Percentiles rank a stretch among this genome's conserved stretches.
Conservation (phyloP, 192 early-diverging fungal species). For the Entophlyctis luteolus region DNA sequence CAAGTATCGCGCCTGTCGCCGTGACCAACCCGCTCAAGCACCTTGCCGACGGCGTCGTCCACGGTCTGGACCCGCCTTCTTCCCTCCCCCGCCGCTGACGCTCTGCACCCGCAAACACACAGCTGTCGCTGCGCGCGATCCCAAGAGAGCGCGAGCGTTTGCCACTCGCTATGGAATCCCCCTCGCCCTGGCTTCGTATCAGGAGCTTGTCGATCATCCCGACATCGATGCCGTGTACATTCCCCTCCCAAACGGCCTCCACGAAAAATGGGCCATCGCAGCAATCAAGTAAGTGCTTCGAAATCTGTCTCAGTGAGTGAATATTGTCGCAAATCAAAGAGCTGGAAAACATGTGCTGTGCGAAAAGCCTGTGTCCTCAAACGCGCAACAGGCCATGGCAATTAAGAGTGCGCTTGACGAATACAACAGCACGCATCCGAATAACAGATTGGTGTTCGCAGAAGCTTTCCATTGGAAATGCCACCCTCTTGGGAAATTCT, state of each 20-base stretch:
- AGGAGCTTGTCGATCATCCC: constrained; percentile 43
- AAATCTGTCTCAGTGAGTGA: not conserved
- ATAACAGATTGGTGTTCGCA: constrained; percentile 10
- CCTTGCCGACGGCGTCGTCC: constrained; percentile 15
- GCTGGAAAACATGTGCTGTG: constrained; percentile 60
- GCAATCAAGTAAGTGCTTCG: constrained; percentile 34
- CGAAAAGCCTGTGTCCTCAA: constrained; percentile 37
- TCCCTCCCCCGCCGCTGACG: no score
- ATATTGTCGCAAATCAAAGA: not conserved
- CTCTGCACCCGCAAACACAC: not conserved
- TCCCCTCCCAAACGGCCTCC: constrained; percentile 51
- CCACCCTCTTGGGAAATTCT: constrained; percentile 20
- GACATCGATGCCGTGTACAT: constrained; percentile 57
- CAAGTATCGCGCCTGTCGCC: constrained; percentile 45
- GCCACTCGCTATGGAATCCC: constrained; percentile 45
- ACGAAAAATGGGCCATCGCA: constrained; percentile 44
- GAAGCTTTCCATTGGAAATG: constrained; percentile 36
- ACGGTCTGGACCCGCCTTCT: no score
- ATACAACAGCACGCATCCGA: not conserved
- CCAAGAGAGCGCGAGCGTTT: constrained; percentile 32
- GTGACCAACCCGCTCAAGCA: constrained; percentile 38
- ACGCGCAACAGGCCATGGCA: constrained; percentile 24
- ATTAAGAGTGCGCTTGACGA: constrained; percentile 17
- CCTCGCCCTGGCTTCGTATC: constrained; percentile 43
- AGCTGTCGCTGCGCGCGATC: constrained; percentile 52